Conservation (phyloP, 1,284 basidiomycete species). For the Neolentinus lepideus region DNA sequence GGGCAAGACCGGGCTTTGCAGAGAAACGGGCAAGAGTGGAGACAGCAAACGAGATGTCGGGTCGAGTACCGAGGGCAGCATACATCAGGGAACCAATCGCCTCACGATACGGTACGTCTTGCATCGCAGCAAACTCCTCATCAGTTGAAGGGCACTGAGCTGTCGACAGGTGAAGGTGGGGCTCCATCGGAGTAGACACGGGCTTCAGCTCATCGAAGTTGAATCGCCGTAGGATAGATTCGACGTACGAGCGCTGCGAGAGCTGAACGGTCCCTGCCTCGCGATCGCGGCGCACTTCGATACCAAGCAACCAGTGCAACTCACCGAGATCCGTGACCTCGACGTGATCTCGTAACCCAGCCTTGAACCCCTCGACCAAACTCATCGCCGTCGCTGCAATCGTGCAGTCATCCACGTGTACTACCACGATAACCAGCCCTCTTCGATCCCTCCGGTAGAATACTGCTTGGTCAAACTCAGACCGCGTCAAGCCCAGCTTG, state of each 20-base stretch:
- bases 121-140: conserved; percentile 16
- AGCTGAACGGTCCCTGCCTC: conserved; percentile 10
- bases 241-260: conserved; percentile 18
- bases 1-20: conserved; percentile 9
- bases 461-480: conserved; percentile 13
- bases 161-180: too few species aligned
- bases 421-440: conserved; percentile 13
- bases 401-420: conserved; percentile 25
- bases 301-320: conserved; percentile 19
- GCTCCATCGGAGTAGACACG: too few species aligned
- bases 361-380: conserved; percentile 6
- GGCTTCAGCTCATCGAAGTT: conserved; percentile 18
- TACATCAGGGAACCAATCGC: conserved; percentile 16
- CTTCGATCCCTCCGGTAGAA: conserved; percentile 8
- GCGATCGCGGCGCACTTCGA: conserved; percentile 15
- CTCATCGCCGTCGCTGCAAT: conserved; percentile 8
- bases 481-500: conserved; percentile 11
- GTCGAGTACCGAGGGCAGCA: conserved; percentile 10
- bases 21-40: conserved; percentile 10
- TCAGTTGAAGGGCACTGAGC: conserved; percentile 2
- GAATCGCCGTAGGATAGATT: conserved; percentile 17
- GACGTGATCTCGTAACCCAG: conserved; percentile 3
- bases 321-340: conserved; percentile 13
- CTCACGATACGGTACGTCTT: conserved; percentile 16
- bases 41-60: conserved; percentile 18